Conservation (phyloP, 495 filamentous ascomycete genomes). For the Penicillium steckii region DNA sequence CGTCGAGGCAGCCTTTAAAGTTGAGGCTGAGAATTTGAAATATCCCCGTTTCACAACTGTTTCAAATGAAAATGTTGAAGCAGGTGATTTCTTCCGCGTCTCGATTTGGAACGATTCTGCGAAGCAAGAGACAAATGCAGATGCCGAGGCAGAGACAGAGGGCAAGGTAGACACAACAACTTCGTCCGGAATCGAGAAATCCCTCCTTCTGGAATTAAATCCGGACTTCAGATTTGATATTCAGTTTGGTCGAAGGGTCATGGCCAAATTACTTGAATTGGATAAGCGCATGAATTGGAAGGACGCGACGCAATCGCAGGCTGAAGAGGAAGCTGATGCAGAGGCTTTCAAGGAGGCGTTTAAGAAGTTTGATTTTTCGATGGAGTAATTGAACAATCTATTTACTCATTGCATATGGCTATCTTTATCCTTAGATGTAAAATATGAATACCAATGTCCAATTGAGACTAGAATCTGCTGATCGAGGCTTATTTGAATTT, state of each 20-base stretch:
- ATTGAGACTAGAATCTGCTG: too few relatives aligned
- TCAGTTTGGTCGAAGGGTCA: conserved; percentile 71
- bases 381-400: conserved; percentile 42
- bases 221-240: conserved; percentile 57
- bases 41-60: conserved; percentile 54
- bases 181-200: conserved; percentile 35
- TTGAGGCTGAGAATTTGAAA: conserved; percentile 74
- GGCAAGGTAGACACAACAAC: neutral
- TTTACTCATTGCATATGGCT: too few relatives aligned
- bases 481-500: too few relatives aligned
- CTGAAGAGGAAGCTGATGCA: conserved; percentile 79
- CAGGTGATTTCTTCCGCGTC: conserved; percentile 79
- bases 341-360: conserved; percentile 81
- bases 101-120: conserved; percentile 65
- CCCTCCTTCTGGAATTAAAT: conserved; percentile 51
- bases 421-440: too few relatives aligned
- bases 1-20: conserved; percentile 80
- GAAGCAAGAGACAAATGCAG: neutral
- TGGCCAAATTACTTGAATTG: conserved; percentile 81
- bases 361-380: conserved; percentile 77
- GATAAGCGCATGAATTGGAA: conserved; percentile 76
- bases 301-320: conserved; percentile 72
- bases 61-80: conserved; percentile 35
- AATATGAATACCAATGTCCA: too few relatives aligned
- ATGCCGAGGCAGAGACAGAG: conserved; percentile 9